Conservation (phyloP, 2,329 filamentous ascomycete species). For the Cercospora sp. region DNA sequence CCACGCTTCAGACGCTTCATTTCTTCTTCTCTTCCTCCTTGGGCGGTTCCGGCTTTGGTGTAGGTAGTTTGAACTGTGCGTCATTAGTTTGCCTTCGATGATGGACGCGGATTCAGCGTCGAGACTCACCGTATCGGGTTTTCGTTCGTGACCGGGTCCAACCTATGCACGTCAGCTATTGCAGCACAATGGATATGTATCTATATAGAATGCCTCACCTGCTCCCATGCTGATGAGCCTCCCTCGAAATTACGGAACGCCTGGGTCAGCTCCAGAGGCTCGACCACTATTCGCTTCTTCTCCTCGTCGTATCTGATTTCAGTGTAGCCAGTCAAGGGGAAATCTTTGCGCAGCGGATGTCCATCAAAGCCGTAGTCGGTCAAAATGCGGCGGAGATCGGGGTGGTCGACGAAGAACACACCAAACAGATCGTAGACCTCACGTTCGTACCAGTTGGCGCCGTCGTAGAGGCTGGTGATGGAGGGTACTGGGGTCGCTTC, state of each 20-base stretch:
- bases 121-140: conserved; percentile 63
- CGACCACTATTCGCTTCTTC: conserved; percentile 99
- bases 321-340: conserved; percentile 95
- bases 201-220: neutral
- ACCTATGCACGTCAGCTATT: conserved; percentile 50
- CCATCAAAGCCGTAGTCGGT: conserved; percentile 99
- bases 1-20: conserved; percentile 5
- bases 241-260: conserved; percentile 98
- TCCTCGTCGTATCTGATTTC: conserved; percentile 98
- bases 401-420: conserved; percentile 94
- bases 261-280: conserved; percentile 95
- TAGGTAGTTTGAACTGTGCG: conserved; percentile 82
- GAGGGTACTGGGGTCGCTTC: conserved; percentile 92
- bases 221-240: conserved; percentile 43
- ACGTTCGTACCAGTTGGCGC: conserved; percentile 97
- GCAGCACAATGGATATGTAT: neutral
- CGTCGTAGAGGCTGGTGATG: conserved; percentile 82
- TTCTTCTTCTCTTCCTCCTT: conserved; percentile 86
- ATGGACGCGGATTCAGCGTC: neutral
- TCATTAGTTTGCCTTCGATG: neutral
- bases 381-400: conserved; percentile 96
- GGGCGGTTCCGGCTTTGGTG: conserved; percentile 90
- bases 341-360: conserved; percentile 95
- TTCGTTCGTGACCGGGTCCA: conserved; percentile 72
- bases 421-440: conserved; percentile 98